Evolutionary conservation across 1,139 yeast species (phyloP).

Genomic region (Suhomyces bribrorum): DNA sequence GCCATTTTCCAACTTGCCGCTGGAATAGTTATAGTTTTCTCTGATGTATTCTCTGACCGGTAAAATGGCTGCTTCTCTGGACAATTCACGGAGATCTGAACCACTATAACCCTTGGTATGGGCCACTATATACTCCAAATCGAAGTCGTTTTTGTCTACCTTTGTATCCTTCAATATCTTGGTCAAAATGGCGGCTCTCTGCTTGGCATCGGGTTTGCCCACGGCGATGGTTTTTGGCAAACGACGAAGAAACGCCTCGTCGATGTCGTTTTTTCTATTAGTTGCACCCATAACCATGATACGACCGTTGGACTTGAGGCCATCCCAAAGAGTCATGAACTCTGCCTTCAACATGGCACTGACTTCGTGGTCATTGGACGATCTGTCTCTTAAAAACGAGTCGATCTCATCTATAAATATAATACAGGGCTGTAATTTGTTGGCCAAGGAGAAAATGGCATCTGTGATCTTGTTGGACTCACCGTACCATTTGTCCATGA

Average conservation of each 20-base stretch:
- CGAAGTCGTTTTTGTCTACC: constrained; percentile 57
- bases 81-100: constrained; percentile 85
- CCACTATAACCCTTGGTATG: constrained; percentile 83
- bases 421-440: constrained; percentile 90
- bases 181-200: constrained; percentile 67
- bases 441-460: constrained; percentile 88
- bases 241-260: constrained; percentile 86
- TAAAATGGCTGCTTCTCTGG: constrained; percentile 89
- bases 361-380: constrained; percentile 89
- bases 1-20: constrained; percentile 42
- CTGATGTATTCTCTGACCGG: constrained; percentile 86
- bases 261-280: constrained; percentile 88
- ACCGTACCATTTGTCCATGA: constrained; percentile 98
- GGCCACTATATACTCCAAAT: constrained; percentile 58
- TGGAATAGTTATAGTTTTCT: constrained; percentile 41
- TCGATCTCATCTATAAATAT: constrained; percentile 96
- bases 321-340: constrained; percentile 98
- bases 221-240: constrained; percentile 90
- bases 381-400: constrained; percentile 85
- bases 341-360: constrained; percentile 94
- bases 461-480: constrained; percentile 93
- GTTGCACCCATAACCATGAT: constrained; percentile 94
- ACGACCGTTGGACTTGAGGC: constrained; percentile 74
- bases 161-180: constrained; percentile 68
- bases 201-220: constrained; percentile 66